Percentiles rank a stretch among this genome's conserved stretches.
These are phyloP conservation scores for Calvatia gigantea DNA, from an alignment of 768 basidiomycete genomes.

Conservation along the genomic window DNA sequence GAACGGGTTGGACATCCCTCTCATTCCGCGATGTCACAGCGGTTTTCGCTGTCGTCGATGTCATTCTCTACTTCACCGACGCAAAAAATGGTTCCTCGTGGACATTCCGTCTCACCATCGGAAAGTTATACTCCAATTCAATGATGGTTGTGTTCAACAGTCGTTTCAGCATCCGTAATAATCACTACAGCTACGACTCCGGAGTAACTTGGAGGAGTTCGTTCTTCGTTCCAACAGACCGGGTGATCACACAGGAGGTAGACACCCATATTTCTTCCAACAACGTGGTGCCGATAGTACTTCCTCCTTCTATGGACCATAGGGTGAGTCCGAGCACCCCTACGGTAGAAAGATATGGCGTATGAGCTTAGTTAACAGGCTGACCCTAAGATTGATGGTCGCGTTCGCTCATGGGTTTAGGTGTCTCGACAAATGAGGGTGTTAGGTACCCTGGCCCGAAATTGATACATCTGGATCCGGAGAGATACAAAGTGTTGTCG, in stretches of 20 bases:
- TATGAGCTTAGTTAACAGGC: no score
- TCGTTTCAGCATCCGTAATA: conserved; percentile 4
- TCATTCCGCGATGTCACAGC: neutral
- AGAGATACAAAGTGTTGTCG: no score
- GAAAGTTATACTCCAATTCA: conserved; percentile 17
- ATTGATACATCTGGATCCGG: no score
- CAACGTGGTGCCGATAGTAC: no score
- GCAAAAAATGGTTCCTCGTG: conserved; percentile 8
- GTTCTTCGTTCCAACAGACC: neutral
- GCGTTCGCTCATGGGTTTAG: no score
- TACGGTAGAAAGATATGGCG: no score
- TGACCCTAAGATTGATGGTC: no score
- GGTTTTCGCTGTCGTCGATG: neutral
- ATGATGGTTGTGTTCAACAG: conserved; percentile 19
- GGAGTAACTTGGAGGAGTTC: neutral
- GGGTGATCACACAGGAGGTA: neutral
- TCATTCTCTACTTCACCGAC: conserved; percentile 11
- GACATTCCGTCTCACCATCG: conserved; percentile 10
- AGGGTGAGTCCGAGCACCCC: no score
- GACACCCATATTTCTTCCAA: neutral
- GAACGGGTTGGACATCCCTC: neutral
- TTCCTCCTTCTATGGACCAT: no score
- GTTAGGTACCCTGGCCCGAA: no score
- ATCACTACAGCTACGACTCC: neutral
- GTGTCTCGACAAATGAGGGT: no score